Conservation (phyloP, 352 stramenopile species). For the Pythium oligandrum region DNA sequence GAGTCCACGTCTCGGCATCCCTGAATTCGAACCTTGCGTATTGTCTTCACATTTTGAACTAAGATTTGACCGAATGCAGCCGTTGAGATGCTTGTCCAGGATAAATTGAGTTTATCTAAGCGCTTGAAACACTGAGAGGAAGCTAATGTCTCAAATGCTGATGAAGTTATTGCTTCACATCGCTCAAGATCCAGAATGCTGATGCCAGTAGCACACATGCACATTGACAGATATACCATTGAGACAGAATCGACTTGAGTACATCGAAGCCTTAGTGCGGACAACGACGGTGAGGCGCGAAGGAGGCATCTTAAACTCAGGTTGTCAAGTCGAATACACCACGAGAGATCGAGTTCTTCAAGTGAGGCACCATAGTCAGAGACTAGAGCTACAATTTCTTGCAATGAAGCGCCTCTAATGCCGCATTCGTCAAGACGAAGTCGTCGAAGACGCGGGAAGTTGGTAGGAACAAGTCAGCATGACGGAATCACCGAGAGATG, state of each 20-base stretch:
- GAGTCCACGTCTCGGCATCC: conserved; percentile 13
- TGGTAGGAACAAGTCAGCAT: neutral
- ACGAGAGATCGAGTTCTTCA: conserved; percentile 17
- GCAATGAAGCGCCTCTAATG: conserved; percentile 8
- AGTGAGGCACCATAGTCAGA: neutral
- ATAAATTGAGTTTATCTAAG: conserved; percentile 19
- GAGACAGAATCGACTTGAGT: conserved; percentile 11
- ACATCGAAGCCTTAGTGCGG: conserved; percentile 14
- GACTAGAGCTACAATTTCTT: neutral
- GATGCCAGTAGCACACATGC: conserved; percentile 3
- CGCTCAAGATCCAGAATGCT: conserved; percentile 20
- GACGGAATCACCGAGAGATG: neutral
- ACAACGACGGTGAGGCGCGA: conserved; percentile 4
- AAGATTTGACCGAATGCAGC: conserved; percentile 3
- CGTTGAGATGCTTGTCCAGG: conserved; percentile 16
- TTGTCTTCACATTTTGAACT: neutral
- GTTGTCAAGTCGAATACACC: conserved; percentile 14
- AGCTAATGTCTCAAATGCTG: conserved; percentile 13
- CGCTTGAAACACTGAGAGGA: neutral
- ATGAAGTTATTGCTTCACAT: conserved; percentile 10
- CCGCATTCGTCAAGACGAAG: conserved; percentile 15
- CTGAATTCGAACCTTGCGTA: conserved; percentile 17
- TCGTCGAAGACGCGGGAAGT: conserved; percentile 1
- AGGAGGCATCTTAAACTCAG: conserved; percentile 10
- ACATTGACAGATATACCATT: conserved; percentile 2